Evolutionary conservation across 192 early-diverging fungal genomes (phyloP).

Genomic region (Coemansia sp.): DNA sequence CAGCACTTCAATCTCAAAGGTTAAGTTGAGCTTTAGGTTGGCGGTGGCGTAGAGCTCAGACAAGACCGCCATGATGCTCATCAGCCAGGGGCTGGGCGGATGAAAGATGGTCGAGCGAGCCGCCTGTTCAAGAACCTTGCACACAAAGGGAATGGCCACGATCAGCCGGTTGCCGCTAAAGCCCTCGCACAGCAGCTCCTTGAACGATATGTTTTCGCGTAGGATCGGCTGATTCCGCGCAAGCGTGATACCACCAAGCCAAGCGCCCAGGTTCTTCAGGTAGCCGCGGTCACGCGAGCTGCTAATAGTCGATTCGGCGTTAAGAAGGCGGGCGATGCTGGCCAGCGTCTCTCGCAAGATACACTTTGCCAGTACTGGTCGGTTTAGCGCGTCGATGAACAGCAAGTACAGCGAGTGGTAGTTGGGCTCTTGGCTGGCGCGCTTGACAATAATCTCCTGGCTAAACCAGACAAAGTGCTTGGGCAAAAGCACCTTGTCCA

Average conservation of each 20-base stretch:
- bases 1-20: constrained; percentile 97
- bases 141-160: constrained; percentile 97
- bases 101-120: constrained; percentile 82
- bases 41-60: constrained; percentile 92
- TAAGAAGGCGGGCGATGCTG: constrained; percentile 85
- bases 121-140: constrained; percentile 93
- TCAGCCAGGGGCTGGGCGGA: constrained; percentile 96
- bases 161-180: constrained; percentile 82
- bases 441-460: constrained; percentile 90
- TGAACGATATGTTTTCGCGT: constrained; percentile 93
- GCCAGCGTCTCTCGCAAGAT: constrained; percentile 87
- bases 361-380: constrained; percentile 63
- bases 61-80: constrained; percentile 89
- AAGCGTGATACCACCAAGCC: constrained; percentile 96
- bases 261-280: constrained; percentile 94
- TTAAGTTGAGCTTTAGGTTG: constrained; percentile 91
- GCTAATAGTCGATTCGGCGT: constrained; percentile 89
- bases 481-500: constrained; percentile 55
- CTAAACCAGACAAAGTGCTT: constrained; percentile 92
- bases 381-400: constrained; percentile 74
- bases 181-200: constrained; percentile 90
- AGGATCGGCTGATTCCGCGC: constrained; percentile 93
- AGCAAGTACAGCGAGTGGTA: constrained; percentile 88
- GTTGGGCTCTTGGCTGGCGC: constrained; percentile 95
- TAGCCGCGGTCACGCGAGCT: constrained; percentile 85